Percentiles rank a stretch among this genome's conserved stretches.
These are phyloP conservation scores for Erysiphe pulchra DNA, from an alignment of 2,329 filamentous ascomycete species.

Conservation along the genomic window DNA sequence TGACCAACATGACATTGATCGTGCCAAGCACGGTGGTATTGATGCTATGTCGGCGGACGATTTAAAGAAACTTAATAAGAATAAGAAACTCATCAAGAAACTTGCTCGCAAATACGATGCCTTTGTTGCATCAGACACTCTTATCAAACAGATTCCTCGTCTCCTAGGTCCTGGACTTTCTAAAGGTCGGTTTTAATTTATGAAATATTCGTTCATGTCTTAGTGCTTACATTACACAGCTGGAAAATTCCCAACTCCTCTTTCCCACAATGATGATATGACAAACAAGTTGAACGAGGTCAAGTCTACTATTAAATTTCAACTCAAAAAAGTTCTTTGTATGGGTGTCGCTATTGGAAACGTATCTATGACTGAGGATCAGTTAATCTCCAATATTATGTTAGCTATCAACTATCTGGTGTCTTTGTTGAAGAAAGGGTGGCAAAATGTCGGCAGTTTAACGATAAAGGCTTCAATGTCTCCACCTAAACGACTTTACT, in stretches of 20 bases:
- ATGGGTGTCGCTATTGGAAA: conserved; percentile 99
- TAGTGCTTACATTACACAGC: conserved; percentile 26
- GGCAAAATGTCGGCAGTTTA: conserved; percentile 99
- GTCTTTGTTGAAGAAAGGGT: conserved; percentile 98
- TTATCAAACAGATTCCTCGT: conserved; percentile 99
- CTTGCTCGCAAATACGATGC: conserved; percentile 99
- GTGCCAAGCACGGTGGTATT: conserved; percentile 96
- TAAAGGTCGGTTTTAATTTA: conserved; percentile 38
- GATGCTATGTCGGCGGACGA: conserved; percentile 97
- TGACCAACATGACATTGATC: conserved; percentile 97
- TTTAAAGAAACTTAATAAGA: conserved; percentile 99
- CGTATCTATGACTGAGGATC: conserved; percentile 89
- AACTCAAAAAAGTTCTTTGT: conserved; percentile 99
- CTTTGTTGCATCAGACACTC: conserved; percentile 84
- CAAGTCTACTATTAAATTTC: conserved; percentile 99
- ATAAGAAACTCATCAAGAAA: conserved; percentile 99
- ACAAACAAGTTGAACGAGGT: conserved; percentile 92
- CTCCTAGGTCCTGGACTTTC: conserved; percentile 95
- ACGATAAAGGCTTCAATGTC: conserved; percentile 99
- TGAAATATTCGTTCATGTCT: conserved; percentile 9
- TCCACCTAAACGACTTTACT: conserved; percentile 94
- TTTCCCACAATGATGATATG: conserved; percentile 91
- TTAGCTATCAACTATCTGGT: conserved; percentile 99
- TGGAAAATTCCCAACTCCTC: conserved; percentile 97
- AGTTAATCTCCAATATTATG: conserved; percentile 98